A percentile compares a stretch with the other conserved stretches of the same genome.
phyloP scores from a whole-genome alignment of 179 eudicot species.

The Corrigiola litoralis region DNA sequence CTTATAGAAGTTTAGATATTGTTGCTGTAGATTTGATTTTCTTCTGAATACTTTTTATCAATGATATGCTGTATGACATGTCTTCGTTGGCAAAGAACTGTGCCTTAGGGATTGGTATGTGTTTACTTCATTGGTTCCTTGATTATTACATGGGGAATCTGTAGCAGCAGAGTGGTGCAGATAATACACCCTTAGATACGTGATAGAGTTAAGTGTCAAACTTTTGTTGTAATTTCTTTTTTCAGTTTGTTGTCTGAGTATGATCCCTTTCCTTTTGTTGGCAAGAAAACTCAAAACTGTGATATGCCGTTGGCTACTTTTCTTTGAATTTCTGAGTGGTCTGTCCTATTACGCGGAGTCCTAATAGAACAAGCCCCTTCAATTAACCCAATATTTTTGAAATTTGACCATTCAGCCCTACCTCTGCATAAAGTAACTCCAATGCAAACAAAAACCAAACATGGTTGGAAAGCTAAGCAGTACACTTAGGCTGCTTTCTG shows the following conservation, averaged over 20 bases:
- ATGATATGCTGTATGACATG: neutral
- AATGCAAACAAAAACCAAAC: too few relatives aligned
- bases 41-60: neutral
- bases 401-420: neutral
- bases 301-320: too few relatives aligned
- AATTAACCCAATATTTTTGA: neutral
- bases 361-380: neutral
- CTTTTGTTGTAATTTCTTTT: neutral
- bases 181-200: neutral
- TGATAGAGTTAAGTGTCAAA: neutral
- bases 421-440: too few relatives aligned
- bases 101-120: neutral
- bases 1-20: neutral
- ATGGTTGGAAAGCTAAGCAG: too few relatives aligned
- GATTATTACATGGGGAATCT: neutral
- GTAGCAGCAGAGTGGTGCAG: neutral
- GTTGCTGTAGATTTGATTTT: neutral
- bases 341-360: too few relatives aligned
- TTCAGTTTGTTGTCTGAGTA: neutral
- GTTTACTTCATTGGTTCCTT: neutral
- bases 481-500: too few relatives aligned
- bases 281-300: too few relatives aligned
- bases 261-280: too few relatives aligned
- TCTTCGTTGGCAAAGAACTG: neutral
- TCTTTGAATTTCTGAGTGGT: too few relatives aligned